Percentiles rank a stretch among this genome's conserved stretches.
Conservation (phyloP, 2,329 filamentous ascomycete genomes). For the Celoporthe dispersa region DNA sequence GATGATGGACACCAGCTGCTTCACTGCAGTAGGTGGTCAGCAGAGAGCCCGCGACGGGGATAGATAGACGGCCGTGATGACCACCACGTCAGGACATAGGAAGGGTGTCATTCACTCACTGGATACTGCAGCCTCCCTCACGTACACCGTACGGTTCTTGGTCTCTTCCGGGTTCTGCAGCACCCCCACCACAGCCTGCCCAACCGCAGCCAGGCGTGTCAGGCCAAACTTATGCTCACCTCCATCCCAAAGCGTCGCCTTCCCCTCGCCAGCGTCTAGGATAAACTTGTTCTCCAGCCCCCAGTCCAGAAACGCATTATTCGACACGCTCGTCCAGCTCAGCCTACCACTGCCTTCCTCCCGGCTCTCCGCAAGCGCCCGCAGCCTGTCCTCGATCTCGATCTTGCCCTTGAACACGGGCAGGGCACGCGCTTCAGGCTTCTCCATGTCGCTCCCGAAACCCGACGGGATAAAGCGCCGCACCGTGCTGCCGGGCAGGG, state of each 20-base stretch:
- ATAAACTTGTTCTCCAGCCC: slow-evolving; percentile 48
- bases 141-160: slow-evolving; percentile 53
- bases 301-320: slow-evolving; percentile 65
- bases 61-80: neutral
- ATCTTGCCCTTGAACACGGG: slow-evolving; percentile 59
- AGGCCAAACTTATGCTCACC: slow-evolving; percentile 53
- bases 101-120: neutral
- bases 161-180: slow-evolving; percentile 56
- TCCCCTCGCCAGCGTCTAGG: slow-evolving; percentile 47
- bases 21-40: slow-evolving; percentile 1
- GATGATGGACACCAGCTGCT: slow-evolving; percentile 20
- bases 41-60: neutral
- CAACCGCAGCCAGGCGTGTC: slow-evolving; percentile 53
- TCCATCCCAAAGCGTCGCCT: slow-evolving; percentile 51
- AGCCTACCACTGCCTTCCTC: slow-evolving; percentile 39
- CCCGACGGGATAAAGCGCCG: slow-evolving; percentile 65
- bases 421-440: slow-evolving; percentile 44
- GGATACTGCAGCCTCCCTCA: slow-evolving; percentile 41
- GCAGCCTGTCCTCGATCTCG: slow-evolving; percentile 45
- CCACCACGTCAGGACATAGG: neutral
- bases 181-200: slow-evolving; percentile 52
- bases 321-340: slow-evolving; percentile 60
- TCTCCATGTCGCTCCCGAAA: slow-evolving; percentile 49
- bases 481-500: slow-evolving; percentile 56
- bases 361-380: slow-evolving; percentile 40